Percentiles rank a stretch among this genome's conserved stretches.
Conservation (phyloP, 768 basidiomycete species). For the Serendipita sp. region DNA sequence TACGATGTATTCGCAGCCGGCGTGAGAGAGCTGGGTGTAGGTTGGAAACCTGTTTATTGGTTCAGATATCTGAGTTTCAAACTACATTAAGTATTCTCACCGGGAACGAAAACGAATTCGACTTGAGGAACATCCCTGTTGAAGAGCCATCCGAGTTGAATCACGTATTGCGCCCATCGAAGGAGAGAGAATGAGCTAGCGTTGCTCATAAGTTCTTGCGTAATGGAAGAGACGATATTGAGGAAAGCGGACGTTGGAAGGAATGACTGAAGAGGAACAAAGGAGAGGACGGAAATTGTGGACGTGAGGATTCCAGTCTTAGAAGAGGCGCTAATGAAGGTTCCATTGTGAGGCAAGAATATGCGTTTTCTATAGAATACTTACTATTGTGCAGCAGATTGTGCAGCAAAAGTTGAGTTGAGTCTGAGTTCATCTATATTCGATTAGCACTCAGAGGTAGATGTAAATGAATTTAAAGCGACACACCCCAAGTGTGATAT, state of each 20-base stretch:
- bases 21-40: not conserved
- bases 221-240: not conserved
- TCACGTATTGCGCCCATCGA: slow-evolving; percentile 5
- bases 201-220: not conserved
- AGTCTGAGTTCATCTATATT: not conserved
- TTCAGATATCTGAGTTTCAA: not conserved
- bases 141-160: slow-evolving; percentile 8
- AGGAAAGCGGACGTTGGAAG: slow-evolving; percentile 16
- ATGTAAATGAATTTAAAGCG: not conserved
- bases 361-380: slow-evolving; percentile 5
- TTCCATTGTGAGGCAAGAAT: not conserved
- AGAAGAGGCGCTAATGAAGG: not conserved
- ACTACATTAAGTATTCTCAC: not conserved
- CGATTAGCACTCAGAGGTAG: not conserved
- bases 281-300: slow-evolving; percentile 8
- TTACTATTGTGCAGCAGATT: slow-evolving; percentile 6
- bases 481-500: slow-evolving; percentile 2
- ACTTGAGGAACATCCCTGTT: slow-evolving; percentile 1
- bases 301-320: slow-evolving; percentile 11
- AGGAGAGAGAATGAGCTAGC: slow-evolving; percentile 1
- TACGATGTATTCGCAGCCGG: not conserved
- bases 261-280: slow-evolving; percentile 10
- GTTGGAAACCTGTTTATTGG: not conserved
- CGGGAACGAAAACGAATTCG: slow-evolving; percentile 7
- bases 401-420: not conserved